Base-by-base conservation (phyloP, 169 alveolate genomes). In the Theileria annulata region DNA sequence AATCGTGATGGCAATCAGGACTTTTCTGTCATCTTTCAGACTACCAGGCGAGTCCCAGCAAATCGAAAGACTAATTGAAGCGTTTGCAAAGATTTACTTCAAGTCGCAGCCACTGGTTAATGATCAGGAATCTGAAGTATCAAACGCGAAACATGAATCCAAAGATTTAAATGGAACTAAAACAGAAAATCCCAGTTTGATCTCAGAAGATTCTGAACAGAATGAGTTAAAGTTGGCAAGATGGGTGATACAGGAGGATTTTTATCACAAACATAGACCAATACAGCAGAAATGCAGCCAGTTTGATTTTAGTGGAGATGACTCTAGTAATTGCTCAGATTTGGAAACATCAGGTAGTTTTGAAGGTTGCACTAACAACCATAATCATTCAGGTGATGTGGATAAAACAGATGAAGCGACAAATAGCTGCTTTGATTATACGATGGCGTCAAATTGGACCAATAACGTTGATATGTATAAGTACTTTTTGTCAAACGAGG, bases 41-140 rank as follows among this genome's bases (percentile, higher is more conserved):
- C 78, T 95, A 37, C 98, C 98, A 0, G 97, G 97, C 0, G 98
- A 95, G 80, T 91, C 98, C 6, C 98, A 95, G 66, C 93, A 92
- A 74, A 95, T 95, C 48, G 98, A 95, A 74, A 80, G 98, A 72
- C 92, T 95, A 69, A 88, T 95, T 79, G 97, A 94, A 77, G 90
- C 88, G 19, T 95, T 91, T 75, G 87, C 96, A 33, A 79, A 78
- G 56, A 95, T 92, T 62, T 94, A 88, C 76, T 95, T 89, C 80
- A 86, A 70, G 74, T 76, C 85, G 68, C 88, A 80, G 77, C 90
- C 88, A 21, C 48, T 82, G 25, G 81, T 51, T 13, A 69, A 47
- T 47, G 62, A 74, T 28, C 62, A 17, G 23, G 72, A 69, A n/a
- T 12, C 27, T 15, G 33, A n/a, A 27, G 37, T 12, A 3, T 21